Evolutionary conservation across 1,284 basidiomycete genomes (phyloP).

Genomic region (Puccinia polysora): DNA sequence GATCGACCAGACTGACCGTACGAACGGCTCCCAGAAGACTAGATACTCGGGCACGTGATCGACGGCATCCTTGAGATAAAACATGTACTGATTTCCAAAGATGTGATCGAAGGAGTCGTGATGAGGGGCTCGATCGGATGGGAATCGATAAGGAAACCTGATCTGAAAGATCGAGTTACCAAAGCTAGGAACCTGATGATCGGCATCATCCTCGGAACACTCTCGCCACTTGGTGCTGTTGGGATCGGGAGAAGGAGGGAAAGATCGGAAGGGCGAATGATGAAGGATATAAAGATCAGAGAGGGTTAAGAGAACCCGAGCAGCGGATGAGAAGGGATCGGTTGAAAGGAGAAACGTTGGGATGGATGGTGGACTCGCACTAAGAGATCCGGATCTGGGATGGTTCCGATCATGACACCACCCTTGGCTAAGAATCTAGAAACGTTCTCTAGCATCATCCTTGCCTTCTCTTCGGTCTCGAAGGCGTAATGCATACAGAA

Average conservation of each 20-base stretch:
- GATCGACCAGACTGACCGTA: conserved; percentile 60
- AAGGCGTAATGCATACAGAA: conserved; percentile 99
- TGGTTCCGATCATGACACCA: conserved; percentile 87
- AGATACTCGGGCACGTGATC: conserved; percentile 95
- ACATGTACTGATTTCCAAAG: conserved; percentile 88
- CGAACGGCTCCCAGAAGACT: conserved; percentile 89
- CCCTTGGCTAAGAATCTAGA: conserved; percentile 71
- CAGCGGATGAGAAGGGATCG: conserved; percentile 43
- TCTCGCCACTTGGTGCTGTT: neutral
- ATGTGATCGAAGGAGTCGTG: conserved; percentile 49
- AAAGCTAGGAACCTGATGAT: conserved; percentile 63
- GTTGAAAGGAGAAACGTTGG: neutral
- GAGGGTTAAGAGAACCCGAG: neutral
- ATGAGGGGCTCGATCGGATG: neutral
- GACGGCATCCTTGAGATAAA: conserved; percentile 89
- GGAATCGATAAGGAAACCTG: conserved; percentile 68
- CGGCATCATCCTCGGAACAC: neutral
- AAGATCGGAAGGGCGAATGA: neutral
- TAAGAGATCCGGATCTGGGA: conserved; percentile 76
- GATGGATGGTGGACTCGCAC: conserved; percentile 59
- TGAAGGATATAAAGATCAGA: neutral
- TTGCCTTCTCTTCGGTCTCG: conserved; percentile 75
- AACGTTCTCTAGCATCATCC: conserved; percentile 90
- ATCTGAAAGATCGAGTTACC: conserved; percentile 88
- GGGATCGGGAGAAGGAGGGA: neutral